Conservation (phyloP, 495 filamentous ascomycete species). For the Schizothecium vesticola region DNA sequence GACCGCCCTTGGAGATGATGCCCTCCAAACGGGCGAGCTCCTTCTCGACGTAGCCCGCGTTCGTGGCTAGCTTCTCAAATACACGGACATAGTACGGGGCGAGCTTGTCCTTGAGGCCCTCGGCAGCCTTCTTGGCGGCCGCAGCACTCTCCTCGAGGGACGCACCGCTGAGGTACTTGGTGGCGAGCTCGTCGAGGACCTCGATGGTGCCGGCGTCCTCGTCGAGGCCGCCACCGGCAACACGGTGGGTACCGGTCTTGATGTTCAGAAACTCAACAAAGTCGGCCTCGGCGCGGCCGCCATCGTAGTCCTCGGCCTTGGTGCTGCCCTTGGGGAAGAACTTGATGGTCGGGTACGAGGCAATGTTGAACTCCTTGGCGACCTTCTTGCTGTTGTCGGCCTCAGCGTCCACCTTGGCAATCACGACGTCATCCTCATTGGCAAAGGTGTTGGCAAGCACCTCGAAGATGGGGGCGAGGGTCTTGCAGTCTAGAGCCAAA, state of each 20-base stretch:
- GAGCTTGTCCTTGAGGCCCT: slow-evolving; percentile 69
- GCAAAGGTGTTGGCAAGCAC: slow-evolving; percentile 76
- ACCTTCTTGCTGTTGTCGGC: slow-evolving; percentile 73
- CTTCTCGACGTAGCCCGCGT: slow-evolving; percentile 74
- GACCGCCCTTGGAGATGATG: slow-evolving; percentile 76
- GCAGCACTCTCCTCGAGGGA: slow-evolving; percentile 52
- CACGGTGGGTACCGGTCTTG: slow-evolving; percentile 83
- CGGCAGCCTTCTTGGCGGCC: slow-evolving; percentile 65
- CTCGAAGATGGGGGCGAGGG: slow-evolving; percentile 86
- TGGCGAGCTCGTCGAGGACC: slow-evolving; percentile 65
- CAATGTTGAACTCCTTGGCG: slow-evolving; percentile 70
- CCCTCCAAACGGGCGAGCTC: slow-evolving; percentile 76
- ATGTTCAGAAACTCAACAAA: slow-evolving; percentile 80
- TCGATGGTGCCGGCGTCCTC: slow-evolving; percentile 76
- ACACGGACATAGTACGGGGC: slow-evolving; percentile 93
- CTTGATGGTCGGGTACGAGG: slow-evolving; percentile 92
- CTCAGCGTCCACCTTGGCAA: slow-evolving; percentile 94
- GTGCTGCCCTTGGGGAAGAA: slow-evolving; percentile 90
- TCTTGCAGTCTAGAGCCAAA: slow-evolving; percentile 81
- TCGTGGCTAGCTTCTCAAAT: slow-evolving; percentile 73
- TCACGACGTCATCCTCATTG: slow-evolving; percentile 67
- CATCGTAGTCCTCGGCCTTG: slow-evolving; percentile 64
- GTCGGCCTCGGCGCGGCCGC: slow-evolving; percentile 71
- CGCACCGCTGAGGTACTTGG: slow-evolving; percentile 57
- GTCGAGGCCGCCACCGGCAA: slow-evolving; percentile 74